Evolutionary conservation across 148 eudicot genomes (phyloP).

Genomic region (Suaeda aralocaspica): DNA sequence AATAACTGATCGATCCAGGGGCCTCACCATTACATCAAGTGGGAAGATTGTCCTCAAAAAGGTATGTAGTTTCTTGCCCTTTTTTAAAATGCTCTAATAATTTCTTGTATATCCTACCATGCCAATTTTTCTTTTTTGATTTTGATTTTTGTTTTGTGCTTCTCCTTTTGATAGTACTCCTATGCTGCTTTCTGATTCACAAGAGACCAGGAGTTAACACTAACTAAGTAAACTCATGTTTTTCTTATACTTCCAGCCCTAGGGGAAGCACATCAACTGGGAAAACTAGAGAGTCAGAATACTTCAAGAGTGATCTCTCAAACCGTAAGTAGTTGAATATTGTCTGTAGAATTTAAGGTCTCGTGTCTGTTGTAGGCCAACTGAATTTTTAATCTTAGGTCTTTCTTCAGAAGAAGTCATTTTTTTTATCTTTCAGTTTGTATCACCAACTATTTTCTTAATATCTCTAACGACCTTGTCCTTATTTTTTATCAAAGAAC

Average conservation of each 20-base stretch:
- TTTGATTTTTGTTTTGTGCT: neutral
- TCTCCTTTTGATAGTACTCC: neutral
- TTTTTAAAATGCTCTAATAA: neutral
- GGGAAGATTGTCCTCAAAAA: conserved; percentile 22
- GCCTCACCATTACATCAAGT: conserved; percentile 27
- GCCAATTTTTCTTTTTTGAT: neutral
- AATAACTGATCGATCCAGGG: too few relatives aligned
- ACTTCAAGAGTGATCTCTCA: conserved; percentile 31
- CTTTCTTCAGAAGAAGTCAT: conserved; percentile 3
- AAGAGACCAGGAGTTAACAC: conserved; percentile 3
- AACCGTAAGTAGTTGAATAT: conserved; percentile 37
- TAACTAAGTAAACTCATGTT: conserved; percentile 20
- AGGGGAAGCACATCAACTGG: conserved; percentile 25
- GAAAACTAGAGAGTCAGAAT: conserved; percentile 24
- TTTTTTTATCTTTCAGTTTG: conserved; percentile 7
- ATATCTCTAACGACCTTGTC: conserved; percentile 12
- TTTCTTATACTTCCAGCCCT: conserved; percentile 24
- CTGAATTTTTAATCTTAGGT: neutral
- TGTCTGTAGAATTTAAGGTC: neutral
- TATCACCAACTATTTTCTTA: conserved; percentile 4
- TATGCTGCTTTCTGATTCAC: neutral
- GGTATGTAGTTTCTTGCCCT: conserved; percentile 19
- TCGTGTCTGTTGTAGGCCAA: neutral
- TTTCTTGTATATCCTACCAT: neutral
- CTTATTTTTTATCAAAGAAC: conserved; percentile 32